These are phyloP conservation scores for Scheffersomyces parashehatae DNA, from an alignment of 1,139 yeast species.

Conservation along the genomic window DNA sequence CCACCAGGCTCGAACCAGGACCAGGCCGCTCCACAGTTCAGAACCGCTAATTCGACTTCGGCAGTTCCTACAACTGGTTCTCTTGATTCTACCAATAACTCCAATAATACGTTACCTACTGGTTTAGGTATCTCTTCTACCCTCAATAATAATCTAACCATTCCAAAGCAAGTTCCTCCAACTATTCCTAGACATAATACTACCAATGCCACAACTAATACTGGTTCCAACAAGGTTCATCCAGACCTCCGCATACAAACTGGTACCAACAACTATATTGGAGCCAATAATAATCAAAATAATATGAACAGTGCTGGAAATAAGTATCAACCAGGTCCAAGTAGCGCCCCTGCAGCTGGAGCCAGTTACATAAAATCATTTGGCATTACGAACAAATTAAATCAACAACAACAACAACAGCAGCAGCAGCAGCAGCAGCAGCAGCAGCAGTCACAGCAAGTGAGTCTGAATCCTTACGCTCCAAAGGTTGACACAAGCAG, in stretches of 20 bases:
- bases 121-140: slow-evolving; percentile 22
- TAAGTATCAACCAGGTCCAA: slow-evolving; percentile 11
- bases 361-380: slow-evolving; percentile 24
- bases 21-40: not conserved
- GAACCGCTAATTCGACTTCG: slow-evolving; percentile 3
- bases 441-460: slow-evolving; percentile 1
- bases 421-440: slow-evolving; percentile 4
- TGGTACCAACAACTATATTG: slow-evolving; percentile 9
- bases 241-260: slow-evolving; percentile 35
- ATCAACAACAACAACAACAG: slow-evolving; percentile 2
- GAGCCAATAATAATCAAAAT: slow-evolving; percentile 7
- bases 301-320: slow-evolving; percentile 14
- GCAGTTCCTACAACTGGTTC: slow-evolving; percentile 3
- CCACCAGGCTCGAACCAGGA: slow-evolving; percentile 35
- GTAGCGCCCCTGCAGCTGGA: slow-evolving; percentile 19
- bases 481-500: slow-evolving; percentile 12
- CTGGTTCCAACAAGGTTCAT: slow-evolving; percentile 19
- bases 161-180: slow-evolving; percentile 37
- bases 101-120: slow-evolving; percentile 16
- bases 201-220: slow-evolving; percentile 1
- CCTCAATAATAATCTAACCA: slow-evolving; percentile 9
- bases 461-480: slow-evolving; percentile 1
- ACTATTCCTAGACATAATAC: slow-evolving; percentile 21
- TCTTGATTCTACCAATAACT: slow-evolving; percentile 1
- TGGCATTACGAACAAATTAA: slow-evolving; percentile 9